phyloP scores from a whole-genome alignment of 345 rosid species.

The Citrus australasica region DNA sequence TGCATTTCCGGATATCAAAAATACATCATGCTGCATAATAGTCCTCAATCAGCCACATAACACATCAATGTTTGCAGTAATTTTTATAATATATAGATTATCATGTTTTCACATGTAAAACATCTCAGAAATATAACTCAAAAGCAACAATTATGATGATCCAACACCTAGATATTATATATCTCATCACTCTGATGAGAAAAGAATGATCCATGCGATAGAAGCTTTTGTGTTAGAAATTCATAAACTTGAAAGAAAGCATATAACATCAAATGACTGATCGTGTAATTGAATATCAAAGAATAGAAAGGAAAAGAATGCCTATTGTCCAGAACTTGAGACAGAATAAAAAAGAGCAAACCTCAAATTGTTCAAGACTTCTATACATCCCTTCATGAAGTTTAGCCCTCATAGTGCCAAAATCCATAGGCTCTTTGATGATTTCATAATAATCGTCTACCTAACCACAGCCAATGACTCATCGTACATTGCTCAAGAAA shows the following conservation, averaged over 20 bases:
- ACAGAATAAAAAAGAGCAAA: constrained; percentile 20
- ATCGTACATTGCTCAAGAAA: constrained; percentile 11
- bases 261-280: background rate
- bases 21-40: constrained; percentile 47
- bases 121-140: background rate
- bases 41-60: constrained; percentile 8
- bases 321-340: background rate
- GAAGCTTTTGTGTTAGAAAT: background rate
- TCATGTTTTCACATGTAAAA: background rate
- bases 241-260: background rate
- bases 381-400: constrained; percentile 78
- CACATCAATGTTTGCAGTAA: background rate
- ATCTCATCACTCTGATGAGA: background rate
- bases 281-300: background rate
- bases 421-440: constrained; percentile 72
- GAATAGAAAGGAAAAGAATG: background rate
- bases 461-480: constrained; percentile 25
- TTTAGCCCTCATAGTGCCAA: constrained; percentile 82
- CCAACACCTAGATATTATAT: background rate
- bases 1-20: constrained; percentile 54
- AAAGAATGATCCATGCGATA: background rate
- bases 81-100: background rate
- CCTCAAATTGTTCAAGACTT: constrained; percentile 64
- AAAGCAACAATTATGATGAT: background rate
- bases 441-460: constrained; percentile 58